Conservation (phyloP, 2,329 filamentous ascomycete species). For the Spiromastix sp. region DNA sequence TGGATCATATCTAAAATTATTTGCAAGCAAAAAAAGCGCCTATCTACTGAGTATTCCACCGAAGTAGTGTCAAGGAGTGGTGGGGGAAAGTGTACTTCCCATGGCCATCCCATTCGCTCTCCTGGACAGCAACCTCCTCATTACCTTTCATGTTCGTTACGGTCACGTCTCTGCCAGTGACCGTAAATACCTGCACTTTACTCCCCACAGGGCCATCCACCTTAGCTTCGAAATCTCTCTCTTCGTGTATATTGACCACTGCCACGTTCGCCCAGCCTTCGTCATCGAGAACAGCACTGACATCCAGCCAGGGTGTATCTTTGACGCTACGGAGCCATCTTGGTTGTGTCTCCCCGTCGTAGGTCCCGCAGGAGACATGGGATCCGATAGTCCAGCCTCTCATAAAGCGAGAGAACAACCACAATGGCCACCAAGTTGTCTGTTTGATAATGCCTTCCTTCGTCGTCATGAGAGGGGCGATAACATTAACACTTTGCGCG, state of each 20-base stretch:
- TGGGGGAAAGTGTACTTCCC: conserved; percentile 56
- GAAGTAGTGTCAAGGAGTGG: conserved; percentile 59
- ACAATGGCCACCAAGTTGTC: conserved; percentile 64
- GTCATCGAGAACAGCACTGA: conserved; percentile 33
- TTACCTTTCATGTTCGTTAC: conserved; percentile 54
- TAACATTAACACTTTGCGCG: conserved; percentile 68
- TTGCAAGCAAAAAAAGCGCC: not conserved
- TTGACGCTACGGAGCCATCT: conserved; percentile 37
- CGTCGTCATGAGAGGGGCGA: conserved; percentile 64
- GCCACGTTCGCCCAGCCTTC: conserved; percentile 55
- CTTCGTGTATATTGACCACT: conserved; percentile 62
- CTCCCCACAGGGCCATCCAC: conserved; percentile 46
- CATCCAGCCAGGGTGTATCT: conserved; percentile 52
- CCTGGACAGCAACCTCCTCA: conserved; percentile 51
- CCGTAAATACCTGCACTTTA: conserved; percentile 50
- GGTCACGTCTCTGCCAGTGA: conserved; percentile 47
- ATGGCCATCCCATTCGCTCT: conserved; percentile 54
- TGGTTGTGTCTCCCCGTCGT: conserved; percentile 46
- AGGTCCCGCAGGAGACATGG: conserved; percentile 54
- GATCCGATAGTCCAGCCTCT: conserved; percentile 58
- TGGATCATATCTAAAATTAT: too few species aligned
- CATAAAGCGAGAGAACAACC: conserved; percentile 63
- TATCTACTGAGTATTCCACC: conserved; percentile 35
- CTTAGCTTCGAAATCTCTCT: conserved; percentile 47
- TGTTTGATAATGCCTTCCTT: conserved; percentile 55